Percentiles rank a stretch among this genome's conserved stretches.
Evolutionary conservation across 441 rosid genomes (phyloP).

Genomic region (Pelargonium myrrhifolium): DNA sequence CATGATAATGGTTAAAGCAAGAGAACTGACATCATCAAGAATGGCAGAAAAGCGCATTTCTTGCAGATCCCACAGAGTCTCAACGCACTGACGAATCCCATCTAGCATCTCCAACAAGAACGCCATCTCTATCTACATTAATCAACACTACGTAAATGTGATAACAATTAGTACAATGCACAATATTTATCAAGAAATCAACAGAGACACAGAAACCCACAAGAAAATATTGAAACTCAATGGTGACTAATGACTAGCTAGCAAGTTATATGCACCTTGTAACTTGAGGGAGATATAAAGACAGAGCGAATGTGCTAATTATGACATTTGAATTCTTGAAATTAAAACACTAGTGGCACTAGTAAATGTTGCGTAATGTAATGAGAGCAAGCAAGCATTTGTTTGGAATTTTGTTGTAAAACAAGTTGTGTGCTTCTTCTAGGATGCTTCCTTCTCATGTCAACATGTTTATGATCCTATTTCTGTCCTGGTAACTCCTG

Average conservation of each 20-base stretch:
- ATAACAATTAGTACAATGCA: too few relatives aligned
- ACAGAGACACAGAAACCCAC: too few relatives aligned
- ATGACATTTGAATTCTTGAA: too few relatives aligned
- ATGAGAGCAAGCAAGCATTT: not conserved
- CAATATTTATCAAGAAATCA: not conserved
- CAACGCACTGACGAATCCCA: constrained; percentile 26
- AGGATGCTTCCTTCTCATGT: constrained; percentile 35
- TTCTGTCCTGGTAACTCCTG: not conserved
- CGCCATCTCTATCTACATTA: constrained; percentile 19
- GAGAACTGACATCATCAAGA: constrained; percentile 33
- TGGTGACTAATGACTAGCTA: too few relatives aligned
- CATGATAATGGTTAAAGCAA: constrained; percentile 27
- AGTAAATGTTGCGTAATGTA: not conserved
- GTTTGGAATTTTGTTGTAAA: not conserved
- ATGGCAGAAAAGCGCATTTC: constrained; percentile 38
- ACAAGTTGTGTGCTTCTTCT: constrained; percentile 22
- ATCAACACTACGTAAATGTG: too few relatives aligned
- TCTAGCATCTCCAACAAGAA: constrained; percentile 26
- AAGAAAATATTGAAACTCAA: too few relatives aligned
- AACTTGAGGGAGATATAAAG: too few relatives aligned
- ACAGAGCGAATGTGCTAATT: too few relatives aligned
- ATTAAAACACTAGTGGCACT: not conserved
- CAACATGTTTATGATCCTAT: not conserved
- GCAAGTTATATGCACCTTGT: too few relatives aligned
- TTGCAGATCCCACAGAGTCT: constrained; percentile 48